Base-by-base conservation (phyloP, 2,329 filamentous ascomycete species). In the Paracorniculantispora psalliotae region DNA sequence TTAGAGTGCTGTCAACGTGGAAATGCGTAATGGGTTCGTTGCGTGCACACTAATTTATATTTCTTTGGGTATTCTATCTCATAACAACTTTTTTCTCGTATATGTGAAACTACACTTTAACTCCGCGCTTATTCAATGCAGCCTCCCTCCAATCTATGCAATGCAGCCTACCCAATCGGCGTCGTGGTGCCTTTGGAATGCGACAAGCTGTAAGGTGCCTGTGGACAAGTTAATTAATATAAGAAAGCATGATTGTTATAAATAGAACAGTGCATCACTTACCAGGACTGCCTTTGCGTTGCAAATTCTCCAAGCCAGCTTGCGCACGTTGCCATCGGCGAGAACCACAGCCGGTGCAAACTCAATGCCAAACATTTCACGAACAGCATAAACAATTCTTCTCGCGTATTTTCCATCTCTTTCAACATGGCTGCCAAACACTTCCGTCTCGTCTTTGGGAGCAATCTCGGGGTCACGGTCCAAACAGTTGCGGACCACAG, bases 331-430 rank as follows among this genome's bases (percentile, higher is more conserved):
- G 6, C 94, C 91, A 75, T 99, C 94, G 0, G 92, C 92, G 55
- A 90, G 86, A 33, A 99, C 94, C 1, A 97, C 93, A 47, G 91
- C 91, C 0, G 92, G 88, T 1, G 94, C 91, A 69, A 99, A 92
- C 72, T 99, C 94, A 61, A 99, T 90, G 54, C 92, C 94, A 71
- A 99, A 96, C 92, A 97, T 97, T 71, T 96, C 90, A 63, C 90
- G 89, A 28, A 99, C 91, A 4, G 92, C 94, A 72, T 96, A 97
- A 0, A 97, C 92, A 12, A 97, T 89, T 44, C 94, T 80, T 73
- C 87, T 90, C 1, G 93, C 89, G 67, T 92, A 97, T 73, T 96
- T 97, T 63, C 88, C 85, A 65, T 97, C 90, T 25, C 92, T 80
- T 68, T 96, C 92, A 1, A 97, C 89, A 43, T 92, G 80, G 50